These are phyloP conservation scores for Geotrichum phurueaensis DNA, from an alignment of 1,139 yeast genomes.

Conservation along the genomic window DNA sequence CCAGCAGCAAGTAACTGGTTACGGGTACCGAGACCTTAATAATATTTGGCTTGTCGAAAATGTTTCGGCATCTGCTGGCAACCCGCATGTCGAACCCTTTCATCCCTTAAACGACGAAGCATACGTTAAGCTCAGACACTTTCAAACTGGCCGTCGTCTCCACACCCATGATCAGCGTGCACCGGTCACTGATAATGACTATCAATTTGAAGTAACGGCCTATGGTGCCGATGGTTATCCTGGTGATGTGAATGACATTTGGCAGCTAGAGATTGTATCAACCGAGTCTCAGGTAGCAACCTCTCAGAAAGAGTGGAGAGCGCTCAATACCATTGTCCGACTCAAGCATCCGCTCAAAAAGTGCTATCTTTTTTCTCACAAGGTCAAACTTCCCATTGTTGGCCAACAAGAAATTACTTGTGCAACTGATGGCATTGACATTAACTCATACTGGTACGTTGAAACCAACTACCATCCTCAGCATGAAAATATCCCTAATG, in stretches of 20 bases:
- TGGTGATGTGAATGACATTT: slow-evolving; percentile 31
- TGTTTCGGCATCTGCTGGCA: slow-evolving; percentile 16
- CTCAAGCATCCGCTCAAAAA: slow-evolving; percentile 53
- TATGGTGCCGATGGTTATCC: slow-evolving; percentile 44
- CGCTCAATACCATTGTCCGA: slow-evolving; percentile 53
- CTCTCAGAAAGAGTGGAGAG: slow-evolving; percentile 42
- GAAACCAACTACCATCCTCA: slow-evolving; percentile 57
- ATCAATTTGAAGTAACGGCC: slow-evolving; percentile 67
- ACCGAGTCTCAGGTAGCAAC: slow-evolving; percentile 26
- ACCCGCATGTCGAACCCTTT: slow-evolving; percentile 21
- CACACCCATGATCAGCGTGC: slow-evolving; percentile 55
- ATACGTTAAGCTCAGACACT: slow-evolving; percentile 56
- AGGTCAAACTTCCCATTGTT: slow-evolving; percentile 59
- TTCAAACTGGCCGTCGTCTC: slow-evolving; percentile 52
- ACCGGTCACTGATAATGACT: slow-evolving; percentile 75
- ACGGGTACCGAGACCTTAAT: slow-evolving; percentile 47
- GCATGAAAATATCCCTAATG: slow-evolving; percentile 22
- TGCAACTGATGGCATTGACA: slow-evolving; percentile 50
- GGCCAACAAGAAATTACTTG: slow-evolving; percentile 79
- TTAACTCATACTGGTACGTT: slow-evolving; percentile 58
- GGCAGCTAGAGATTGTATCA: slow-evolving; percentile 27
- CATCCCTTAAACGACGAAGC: slow-evolving; percentile 46
- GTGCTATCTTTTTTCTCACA: slow-evolving; percentile 61
- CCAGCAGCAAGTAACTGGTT: slow-evolving; percentile 65
- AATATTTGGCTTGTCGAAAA: slow-evolving; percentile 65